A percentile compares a stretch with the other conserved stretches of the same genome.
Conservation (phyloP, 306 rosid genomes). For the Nissolia schottii region DNA sequence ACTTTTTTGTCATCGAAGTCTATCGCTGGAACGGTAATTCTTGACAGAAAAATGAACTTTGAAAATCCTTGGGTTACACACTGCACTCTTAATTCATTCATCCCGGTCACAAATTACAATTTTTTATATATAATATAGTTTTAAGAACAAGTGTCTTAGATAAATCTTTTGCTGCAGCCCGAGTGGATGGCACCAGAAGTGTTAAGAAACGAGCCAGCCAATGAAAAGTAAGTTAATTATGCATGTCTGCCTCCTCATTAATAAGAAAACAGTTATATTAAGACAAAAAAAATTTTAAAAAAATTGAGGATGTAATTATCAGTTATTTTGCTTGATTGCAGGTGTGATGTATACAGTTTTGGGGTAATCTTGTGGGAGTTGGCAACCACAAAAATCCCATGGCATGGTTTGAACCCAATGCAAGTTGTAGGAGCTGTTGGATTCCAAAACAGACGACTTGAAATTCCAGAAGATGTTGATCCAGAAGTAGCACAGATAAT, state of each 20-base stretch:
- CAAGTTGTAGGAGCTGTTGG: constrained; percentile 99
- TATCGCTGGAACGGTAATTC: constrained; percentile 96
- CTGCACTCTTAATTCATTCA: constrained; percentile 10
- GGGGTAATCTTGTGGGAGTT: constrained; percentile 98
- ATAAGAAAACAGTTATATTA: neutral
- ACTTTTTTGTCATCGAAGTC: constrained; percentile 93
- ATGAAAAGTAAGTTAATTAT: constrained; percentile 70
- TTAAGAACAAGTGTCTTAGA: neutral
- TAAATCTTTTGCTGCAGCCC: constrained; percentile 62
- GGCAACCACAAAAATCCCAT: constrained; percentile 65
- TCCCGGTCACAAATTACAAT: neutral
- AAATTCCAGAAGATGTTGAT: constrained; percentile 81
- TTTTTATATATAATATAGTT: neutral
- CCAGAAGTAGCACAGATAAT: constrained; percentile 79
- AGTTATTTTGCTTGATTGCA: constrained; percentile 37
- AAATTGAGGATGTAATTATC: constrained; percentile 12
- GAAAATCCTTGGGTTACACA: constrained; percentile 7
- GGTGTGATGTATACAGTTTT: constrained; percentile 98
- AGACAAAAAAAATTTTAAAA: too few relatives aligned
- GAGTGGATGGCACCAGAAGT: constrained; percentile 99
- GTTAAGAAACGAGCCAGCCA: constrained; percentile 86
- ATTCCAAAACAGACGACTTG: constrained; percentile 91
- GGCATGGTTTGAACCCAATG: constrained; percentile 99
- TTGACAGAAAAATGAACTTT: neutral
- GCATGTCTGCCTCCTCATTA: neutral